phyloP scores from a whole-genome alignment of 305 asterid genomes.

The Vinca major region DNA sequence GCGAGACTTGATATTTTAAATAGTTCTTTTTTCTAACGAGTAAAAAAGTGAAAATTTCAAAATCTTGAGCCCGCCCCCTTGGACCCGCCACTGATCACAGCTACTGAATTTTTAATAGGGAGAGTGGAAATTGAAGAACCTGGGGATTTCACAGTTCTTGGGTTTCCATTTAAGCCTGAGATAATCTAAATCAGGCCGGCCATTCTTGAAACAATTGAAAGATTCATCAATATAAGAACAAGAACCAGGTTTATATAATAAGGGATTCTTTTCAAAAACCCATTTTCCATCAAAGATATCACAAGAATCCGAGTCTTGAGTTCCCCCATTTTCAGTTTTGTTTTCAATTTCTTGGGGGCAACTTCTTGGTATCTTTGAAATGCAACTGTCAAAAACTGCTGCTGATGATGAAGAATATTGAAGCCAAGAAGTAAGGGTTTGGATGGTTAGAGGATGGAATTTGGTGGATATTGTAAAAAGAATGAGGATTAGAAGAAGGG shows the following conservation, averaged over 20 bases:
- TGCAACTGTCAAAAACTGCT: too few species aligned
- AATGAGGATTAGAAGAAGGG: too few species aligned
- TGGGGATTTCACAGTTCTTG: conserved; percentile 42
- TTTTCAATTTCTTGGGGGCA: conserved; percentile 1
- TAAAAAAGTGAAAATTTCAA: not conserved
- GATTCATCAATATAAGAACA: conserved; percentile 42
- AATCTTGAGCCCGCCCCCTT: too few species aligned
- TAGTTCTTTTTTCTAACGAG: too few species aligned
- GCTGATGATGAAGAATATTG: too few species aligned
- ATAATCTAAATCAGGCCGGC: conserved; percentile 42
- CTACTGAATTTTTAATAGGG: too few species aligned
- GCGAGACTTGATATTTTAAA: too few species aligned
- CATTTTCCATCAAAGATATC: conserved; percentile 43
- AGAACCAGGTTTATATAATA: conserved; percentile 34
- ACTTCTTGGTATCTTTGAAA: too few species aligned
- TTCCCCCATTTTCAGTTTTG: conserved; percentile 4
- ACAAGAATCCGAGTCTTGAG: conserved; percentile 14
- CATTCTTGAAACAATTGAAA: conserved; percentile 55
- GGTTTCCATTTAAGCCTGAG: conserved; percentile 44
- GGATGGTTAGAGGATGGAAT: too few species aligned
- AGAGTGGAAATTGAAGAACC: conserved; percentile 14
- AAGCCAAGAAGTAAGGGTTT: too few species aligned
- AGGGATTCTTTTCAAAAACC: conserved; percentile 25
- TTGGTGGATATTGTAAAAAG: too few species aligned
- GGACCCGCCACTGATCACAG: too few species aligned